Conservation (phyloP, 495 filamentous ascomycete species). For the Lasiosphaeriaceae sp. region DNA sequence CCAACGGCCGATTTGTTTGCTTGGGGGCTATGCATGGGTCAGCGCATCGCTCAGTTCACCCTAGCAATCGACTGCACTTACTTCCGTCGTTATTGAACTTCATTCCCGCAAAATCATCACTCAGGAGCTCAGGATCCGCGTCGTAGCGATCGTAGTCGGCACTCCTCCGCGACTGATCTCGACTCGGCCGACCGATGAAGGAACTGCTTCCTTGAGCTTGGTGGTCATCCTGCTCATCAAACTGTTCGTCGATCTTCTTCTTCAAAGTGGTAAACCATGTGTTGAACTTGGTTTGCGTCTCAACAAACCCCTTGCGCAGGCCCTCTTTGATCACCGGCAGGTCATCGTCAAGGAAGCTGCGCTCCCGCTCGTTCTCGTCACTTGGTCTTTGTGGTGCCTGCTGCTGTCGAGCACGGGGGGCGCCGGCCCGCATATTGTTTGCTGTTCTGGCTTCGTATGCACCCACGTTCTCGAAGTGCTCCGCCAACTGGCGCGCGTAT, state of each 20-base stretch:
- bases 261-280: constrained; percentile 84
- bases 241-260: constrained; percentile 86
- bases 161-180: constrained; percentile 59
- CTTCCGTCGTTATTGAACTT: constrained; percentile 70
- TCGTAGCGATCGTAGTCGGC: constrained; percentile 87
- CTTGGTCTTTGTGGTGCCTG: constrained; percentile 39
- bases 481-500: constrained; percentile 89
- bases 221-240: constrained; percentile 52
- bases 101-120: constrained; percentile 87
- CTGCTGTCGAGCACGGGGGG: constrained; percentile 41
- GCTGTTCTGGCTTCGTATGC: constrained; percentile 49
- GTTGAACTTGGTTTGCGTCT: constrained; percentile 92
- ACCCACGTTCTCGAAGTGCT: constrained; percentile 71
- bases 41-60: not conserved
- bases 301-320: constrained; percentile 87
- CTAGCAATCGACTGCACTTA: constrained; percentile 43
- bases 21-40: constrained; percentile 21
- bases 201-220: constrained; percentile 23
- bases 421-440: constrained; percentile 33
- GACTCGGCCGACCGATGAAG: constrained; percentile 34
- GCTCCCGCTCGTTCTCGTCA: constrained; percentile 55
- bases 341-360: constrained; percentile 94
- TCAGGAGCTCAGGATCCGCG: constrained; percentile 85
- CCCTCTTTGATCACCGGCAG: constrained; percentile 91
- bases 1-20: constrained; percentile 54